Percentiles rank a stretch among this genome's conserved stretches.
phyloP scores from a whole-genome alignment of 768 basidiomycete species.

The Auriscalpium vulgare region DNA sequence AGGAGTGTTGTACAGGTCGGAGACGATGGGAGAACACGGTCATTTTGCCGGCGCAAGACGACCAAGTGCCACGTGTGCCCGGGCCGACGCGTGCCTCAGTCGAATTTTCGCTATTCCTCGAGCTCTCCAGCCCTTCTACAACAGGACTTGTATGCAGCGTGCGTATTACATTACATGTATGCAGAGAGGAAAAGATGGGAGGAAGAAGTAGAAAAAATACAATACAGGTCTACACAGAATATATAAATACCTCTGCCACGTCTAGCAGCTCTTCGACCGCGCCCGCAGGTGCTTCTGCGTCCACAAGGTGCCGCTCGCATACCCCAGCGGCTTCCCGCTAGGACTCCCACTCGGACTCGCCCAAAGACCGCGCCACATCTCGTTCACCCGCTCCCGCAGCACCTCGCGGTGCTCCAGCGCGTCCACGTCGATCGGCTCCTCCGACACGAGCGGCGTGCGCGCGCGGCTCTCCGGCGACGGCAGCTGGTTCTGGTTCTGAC shows the following conservation, averaged over 20 bases:
- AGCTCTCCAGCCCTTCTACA: too few relatives aligned
- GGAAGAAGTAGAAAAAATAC: background rate
- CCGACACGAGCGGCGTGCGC: background rate
- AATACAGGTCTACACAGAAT: background rate
- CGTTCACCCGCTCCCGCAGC: background rate
- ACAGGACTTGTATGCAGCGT: too few relatives aligned
- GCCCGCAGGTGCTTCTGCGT: constrained; percentile 1
- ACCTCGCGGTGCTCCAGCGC: background rate
- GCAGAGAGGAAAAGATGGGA: background rate
- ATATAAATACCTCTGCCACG: background rate
- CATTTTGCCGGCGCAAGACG: too few relatives aligned
- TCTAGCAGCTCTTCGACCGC: constrained; percentile 12
- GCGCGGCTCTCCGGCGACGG: constrained; percentile 8
- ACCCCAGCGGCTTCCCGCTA: background rate
- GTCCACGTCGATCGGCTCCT: constrained; percentile 12
- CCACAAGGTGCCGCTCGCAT: too few relatives aligned
- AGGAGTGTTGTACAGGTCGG: too few relatives aligned
- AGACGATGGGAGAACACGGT: too few relatives aligned
- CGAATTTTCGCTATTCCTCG: too few relatives aligned
- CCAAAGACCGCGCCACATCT: background rate
- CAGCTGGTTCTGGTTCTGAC: background rate
- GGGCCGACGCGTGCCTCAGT: too few relatives aligned
- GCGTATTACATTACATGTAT: too few relatives aligned
- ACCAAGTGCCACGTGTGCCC: too few relatives aligned
- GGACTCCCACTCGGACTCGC: background rate